Evolutionary conservation across 306 rosid species (phyloP).

Genomic region (Chamaecrista fasciculata): DNA sequence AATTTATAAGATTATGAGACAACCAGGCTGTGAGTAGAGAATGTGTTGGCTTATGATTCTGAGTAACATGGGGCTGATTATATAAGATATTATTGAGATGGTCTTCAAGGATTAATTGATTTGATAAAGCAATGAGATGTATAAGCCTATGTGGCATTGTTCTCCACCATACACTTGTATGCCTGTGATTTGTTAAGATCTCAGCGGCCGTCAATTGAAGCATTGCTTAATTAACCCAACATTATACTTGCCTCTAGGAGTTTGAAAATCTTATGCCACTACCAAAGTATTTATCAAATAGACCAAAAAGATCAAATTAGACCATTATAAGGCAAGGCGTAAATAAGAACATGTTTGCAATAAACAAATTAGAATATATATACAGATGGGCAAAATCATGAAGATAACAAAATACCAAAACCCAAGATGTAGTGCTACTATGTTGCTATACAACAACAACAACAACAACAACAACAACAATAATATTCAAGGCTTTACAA

Average conservation of each 20-base stretch:
- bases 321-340: too few relatives aligned
- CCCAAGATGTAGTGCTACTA: background rate
- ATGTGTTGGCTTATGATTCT: constrained; percentile 46
- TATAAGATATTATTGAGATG: constrained; percentile 31
- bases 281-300: too few relatives aligned
- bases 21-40: constrained; percentile 43
- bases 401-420: too few relatives aligned
- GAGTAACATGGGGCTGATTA: constrained; percentile 38
- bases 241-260: background rate
- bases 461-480: background rate
- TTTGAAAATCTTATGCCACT: background rate
- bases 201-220: constrained; percentile 10
- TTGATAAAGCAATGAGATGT: constrained; percentile 13
- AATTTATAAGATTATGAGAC: constrained; percentile 39
- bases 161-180: constrained; percentile 46
- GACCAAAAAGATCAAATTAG: too few relatives aligned
- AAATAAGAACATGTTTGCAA: too few relatives aligned
- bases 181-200: constrained; percentile 15
- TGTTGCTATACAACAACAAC: too few relatives aligned
- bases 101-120: constrained; percentile 13
- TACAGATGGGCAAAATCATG: too few relatives aligned
- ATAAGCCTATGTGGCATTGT: constrained; percentile 38
- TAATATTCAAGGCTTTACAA: background rate
- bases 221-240: background rate
- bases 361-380: too few relatives aligned